Percentiles rank a stretch among this genome's conserved stretches.
phyloP scores from a whole-genome alignment of 139 green algal species.

The Spirogloea muscicola region DNA sequence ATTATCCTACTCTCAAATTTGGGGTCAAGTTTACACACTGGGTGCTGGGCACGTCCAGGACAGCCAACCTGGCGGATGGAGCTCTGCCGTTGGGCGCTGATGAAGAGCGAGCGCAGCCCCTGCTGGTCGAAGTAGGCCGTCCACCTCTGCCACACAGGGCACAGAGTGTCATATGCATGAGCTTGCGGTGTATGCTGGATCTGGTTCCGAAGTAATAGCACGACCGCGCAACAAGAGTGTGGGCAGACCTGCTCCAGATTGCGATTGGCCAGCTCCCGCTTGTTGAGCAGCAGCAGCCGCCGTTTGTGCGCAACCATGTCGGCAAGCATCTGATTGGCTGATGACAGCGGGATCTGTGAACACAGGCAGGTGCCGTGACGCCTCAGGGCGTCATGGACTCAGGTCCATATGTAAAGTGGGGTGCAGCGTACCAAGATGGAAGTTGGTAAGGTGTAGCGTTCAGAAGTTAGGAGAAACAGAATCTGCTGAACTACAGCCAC shows the following conservation, averaged over 20 bases:
- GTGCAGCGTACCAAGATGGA: background rate
- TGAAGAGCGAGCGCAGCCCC: slow-evolving; percentile 9
- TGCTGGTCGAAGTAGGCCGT: background rate
- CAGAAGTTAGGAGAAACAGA: background rate
- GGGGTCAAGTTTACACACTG: too few relatives aligned
- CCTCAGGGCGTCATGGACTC: background rate
- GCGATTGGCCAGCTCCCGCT: slow-evolving; percentile 31
- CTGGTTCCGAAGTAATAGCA: too few relatives aligned
- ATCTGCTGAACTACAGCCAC: background rate
- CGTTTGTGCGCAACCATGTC: slow-evolving; percentile 31
- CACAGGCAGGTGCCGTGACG: background rate
- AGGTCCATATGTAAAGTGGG: background rate
- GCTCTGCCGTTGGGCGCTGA: slow-evolving; percentile 6
- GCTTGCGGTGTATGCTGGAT: too few relatives aligned
- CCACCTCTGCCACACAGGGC: too few relatives aligned
- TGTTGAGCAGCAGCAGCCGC: slow-evolving; percentile 41
- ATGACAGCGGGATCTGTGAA: slow-evolving; percentile 40
- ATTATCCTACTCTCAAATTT: too few relatives aligned
- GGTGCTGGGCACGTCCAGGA: too few relatives aligned
- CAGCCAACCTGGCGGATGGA: slow-evolving; percentile 11
- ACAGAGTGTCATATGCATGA: too few relatives aligned
- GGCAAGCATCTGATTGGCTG: slow-evolving; percentile 23
- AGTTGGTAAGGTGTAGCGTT: background rate
- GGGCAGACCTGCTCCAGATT: slow-evolving; percentile 37
- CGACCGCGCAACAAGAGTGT: too few relatives aligned